Base-by-base conservation (phyloP, 805 yeast species). In the Debaryomyces hansenii region DNA sequence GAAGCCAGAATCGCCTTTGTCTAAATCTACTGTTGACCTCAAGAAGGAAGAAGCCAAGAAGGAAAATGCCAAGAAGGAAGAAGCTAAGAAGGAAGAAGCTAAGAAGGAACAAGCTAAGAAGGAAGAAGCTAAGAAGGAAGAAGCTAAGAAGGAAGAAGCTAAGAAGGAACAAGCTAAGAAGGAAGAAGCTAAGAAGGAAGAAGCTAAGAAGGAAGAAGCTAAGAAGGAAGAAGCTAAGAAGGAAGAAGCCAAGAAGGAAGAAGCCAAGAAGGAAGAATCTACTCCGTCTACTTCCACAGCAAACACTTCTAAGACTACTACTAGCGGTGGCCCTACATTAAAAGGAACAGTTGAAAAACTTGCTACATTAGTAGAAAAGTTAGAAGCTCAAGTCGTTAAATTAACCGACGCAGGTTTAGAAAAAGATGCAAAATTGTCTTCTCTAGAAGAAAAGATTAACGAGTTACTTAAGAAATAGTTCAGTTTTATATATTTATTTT, bases 331-430 rank as follows among this genome's bases (percentile, higher is more conserved):
- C 15, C 75, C 86, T 28, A 86, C 90, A 0, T 72, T 87, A 49
- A 85, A 85, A 57, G 85, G 80, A 8, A 82, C 90, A 1, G 84
- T 87, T 28, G 92, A 85, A 52, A 84, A 78, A 51, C 70, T 87
- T 45, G 80, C 86, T 4, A 48, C 67, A 2, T 64, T 87, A 29
- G 90, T 85, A 16, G 68, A 70, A 2, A 69, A 74, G 24, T 72
- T 87, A 40, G 90, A 87, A 60, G 45, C 66, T 0, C 79, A 83
- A 37, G 77, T 87, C 38, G 57, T 70, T 9, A 74, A 66, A 45
- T 70, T 87, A 47, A 69, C 75, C 7, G 69, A 72, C 14, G 71
- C 84, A 4, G 84, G 80, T 45, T 52, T 75, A n/a, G 85, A 79
- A 29, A 87, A 85, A 59, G 92, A 87, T 58, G 82, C 71, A 36